Conservation (phyloP, 2,329 filamentous ascomycete genomes). For the Pseudonectria foliicola region DNA sequence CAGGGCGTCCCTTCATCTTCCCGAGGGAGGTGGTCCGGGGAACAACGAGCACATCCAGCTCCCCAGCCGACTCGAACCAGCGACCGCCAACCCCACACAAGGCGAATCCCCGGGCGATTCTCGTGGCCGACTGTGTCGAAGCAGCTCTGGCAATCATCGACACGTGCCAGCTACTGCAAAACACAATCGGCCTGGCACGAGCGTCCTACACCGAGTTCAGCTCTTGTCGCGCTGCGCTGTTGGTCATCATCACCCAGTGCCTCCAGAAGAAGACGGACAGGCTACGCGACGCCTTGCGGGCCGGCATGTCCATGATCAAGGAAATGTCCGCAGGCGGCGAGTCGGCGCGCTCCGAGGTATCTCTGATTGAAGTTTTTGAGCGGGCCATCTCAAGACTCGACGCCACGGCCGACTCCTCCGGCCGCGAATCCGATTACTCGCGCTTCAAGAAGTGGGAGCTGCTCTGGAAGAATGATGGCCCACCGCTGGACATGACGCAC, state of each 20-base stretch:
- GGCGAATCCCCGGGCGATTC: constrained; percentile 25
- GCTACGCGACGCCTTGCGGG: constrained; percentile 38
- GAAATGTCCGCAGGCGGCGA: constrained; percentile 46
- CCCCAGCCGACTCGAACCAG: constrained; percentile 23
- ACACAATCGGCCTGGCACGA: constrained; percentile 45
- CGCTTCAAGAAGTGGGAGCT: constrained; percentile 46
- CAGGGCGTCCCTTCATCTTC: constrained; percentile 47
- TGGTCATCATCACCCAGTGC: constrained; percentile 38
- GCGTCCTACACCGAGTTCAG: constrained; percentile 51
- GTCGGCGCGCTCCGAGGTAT: constrained; percentile 45
- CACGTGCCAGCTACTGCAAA: constrained; percentile 41
- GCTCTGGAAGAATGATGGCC: constrained; percentile 35
- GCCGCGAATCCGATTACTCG: constrained; percentile 41
- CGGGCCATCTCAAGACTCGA: constrained; percentile 40
- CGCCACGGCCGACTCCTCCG: constrained; percentile 31
- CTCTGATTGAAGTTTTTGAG: constrained; percentile 46
- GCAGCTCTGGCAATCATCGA: constrained; percentile 45
- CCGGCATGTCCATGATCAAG: constrained; percentile 43
- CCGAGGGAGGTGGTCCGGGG: constrained; percentile 21
- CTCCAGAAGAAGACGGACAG: constrained; percentile 30
- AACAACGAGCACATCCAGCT: constrained; percentile 23
- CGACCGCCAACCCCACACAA: constrained; percentile 22
- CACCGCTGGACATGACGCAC: constrained; percentile 18
- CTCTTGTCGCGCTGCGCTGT: constrained; percentile 45
- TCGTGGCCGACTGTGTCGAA: constrained; percentile 46